These are phyloP conservation scores for Ogataea degrootiae DNA, from an alignment of 805 yeast species.

Conservation along the genomic window DNA sequence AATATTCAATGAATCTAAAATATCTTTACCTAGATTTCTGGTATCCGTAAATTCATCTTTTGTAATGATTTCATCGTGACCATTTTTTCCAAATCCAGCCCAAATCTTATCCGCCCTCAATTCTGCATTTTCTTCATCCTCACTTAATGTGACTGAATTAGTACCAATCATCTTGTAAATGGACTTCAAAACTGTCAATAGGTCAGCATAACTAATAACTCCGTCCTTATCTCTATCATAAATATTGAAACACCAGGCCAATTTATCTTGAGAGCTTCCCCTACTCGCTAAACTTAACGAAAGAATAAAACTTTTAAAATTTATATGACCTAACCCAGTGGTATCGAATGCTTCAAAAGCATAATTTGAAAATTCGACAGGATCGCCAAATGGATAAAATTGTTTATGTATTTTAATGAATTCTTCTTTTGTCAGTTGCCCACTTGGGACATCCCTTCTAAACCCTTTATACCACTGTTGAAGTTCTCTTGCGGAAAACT, in stretches of 20 bases:
- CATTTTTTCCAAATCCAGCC: conserved; percentile 35
- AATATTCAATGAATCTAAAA: conserved; percentile 68
- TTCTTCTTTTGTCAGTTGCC: conserved; percentile 81
- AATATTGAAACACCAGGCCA: conserved; percentile 83
- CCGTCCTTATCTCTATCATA: conserved; percentile 85
- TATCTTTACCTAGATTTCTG: conserved; percentile 71
- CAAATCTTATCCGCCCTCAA: conserved; percentile 80
- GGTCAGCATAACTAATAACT: conserved; percentile 66
- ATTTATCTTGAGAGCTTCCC: conserved; percentile 78
- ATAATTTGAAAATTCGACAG: conserved; percentile 82
- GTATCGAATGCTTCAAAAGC: conserved; percentile 87
- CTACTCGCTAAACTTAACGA: conserved; percentile 84
- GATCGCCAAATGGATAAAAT: conserved; percentile 98
- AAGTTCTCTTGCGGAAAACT: conserved; percentile 87
- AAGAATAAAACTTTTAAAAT: conserved; percentile 86
- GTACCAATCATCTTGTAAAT: conserved; percentile 95
- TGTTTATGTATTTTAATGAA: conserved; percentile 90
- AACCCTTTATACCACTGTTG: conserved; percentile 99
- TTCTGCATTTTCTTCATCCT: conserved; percentile 91
- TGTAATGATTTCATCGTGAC: conserved; percentile 64
- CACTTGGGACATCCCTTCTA: conserved; percentile 87
- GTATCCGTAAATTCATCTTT: conserved; percentile 81
- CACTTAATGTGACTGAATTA: conserved; percentile 75
- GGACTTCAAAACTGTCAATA: conserved; percentile 73
- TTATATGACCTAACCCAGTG: conserved; percentile 74